Base-by-base conservation (phyloP, 2,329 filamentous ascomycete genomes). In the Aspergillus terreus region DNA sequence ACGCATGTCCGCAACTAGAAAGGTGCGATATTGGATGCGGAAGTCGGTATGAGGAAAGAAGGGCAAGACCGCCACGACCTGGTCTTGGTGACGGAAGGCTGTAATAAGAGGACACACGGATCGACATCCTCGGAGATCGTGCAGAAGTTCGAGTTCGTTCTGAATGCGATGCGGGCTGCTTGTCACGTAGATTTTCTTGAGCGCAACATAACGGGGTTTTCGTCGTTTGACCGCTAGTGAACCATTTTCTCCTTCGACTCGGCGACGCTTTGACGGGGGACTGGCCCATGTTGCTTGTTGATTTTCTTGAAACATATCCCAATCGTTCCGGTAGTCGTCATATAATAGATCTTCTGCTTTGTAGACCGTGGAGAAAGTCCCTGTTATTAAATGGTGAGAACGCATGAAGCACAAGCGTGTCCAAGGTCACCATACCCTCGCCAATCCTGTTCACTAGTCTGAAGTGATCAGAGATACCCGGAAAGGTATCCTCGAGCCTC, bases 161-260 rank as follows among this genome's bases (percentile, higher is more conserved):
- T 95, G 83, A 61, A 99, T 97, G 43, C 94, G 88, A 25, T 86
- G 81, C 0, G 94, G 94, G 60, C 91, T 96, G 56, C 92, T 96
- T 0, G 95, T 99, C 58, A 97, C 94, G 71, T 99, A 99, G 62
- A 99, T 99, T 76, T 99, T 99, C 76, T 99, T 99, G 72, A 99
- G 89, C 17, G 95, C 94, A 56, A 99, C 95, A 65, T 87, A 97
- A 67, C 87, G 89, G 21, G 87, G 78, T 59, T 76, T 80, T 46
- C 74, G 76, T 49, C 74, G 75, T 38, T 69, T 70, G 19, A 62
- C 66, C 17, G 66, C 59, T 48, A 68, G 62, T 36, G 64, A 63
- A 46, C 53, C 44, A 47, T 69, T 68, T 17, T 67, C 70, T 45
- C 72, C 66, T 40, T 76, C 76, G 44, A 63, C 71, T 62, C 72